A percentile compares a stretch with the other conserved stretches of the same genome.
Conservation (phyloP, 306 rosid species). For the Acmispon strigosus region DNA sequence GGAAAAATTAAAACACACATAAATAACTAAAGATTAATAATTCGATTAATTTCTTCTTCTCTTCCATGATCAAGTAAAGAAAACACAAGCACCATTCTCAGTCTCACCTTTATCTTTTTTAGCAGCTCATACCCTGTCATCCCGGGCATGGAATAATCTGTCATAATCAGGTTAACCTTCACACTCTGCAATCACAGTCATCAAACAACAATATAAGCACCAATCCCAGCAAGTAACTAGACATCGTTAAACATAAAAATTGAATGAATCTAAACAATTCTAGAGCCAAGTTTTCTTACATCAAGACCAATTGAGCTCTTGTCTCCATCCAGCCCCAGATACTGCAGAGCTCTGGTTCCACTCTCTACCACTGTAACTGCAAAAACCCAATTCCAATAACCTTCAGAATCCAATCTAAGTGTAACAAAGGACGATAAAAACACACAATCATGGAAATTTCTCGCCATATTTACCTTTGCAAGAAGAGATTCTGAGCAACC, state of each 20-base stretch:
- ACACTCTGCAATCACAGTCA: constrained; percentile 46
- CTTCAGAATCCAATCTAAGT: constrained; percentile 20
- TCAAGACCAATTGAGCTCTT: constrained; percentile 50
- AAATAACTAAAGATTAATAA: not conserved
- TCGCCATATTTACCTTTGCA: constrained; percentile 54
- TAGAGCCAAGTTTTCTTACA: constrained; percentile 40
- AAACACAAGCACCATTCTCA: constrained; percentile 2
- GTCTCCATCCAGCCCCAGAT: constrained; percentile 86
- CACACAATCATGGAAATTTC: not conserved
- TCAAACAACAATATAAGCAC: constrained; percentile 25
- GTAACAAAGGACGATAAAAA: not conserved
- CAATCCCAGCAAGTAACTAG: not conserved
- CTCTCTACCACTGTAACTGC: constrained; percentile 91
- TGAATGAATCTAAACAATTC: not conserved
- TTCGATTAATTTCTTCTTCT: not conserved
- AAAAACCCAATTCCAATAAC: constrained; percentile 17
- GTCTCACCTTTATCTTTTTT: constrained; percentile 85
- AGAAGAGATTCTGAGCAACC: constrained; percentile 69
- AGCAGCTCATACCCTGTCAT: constrained; percentile 94
- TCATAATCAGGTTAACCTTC: constrained; percentile 89
- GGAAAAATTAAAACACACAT: not conserved
- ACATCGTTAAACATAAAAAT: not conserved
- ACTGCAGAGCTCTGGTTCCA: constrained; percentile 87
- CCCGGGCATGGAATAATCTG: constrained; percentile 99
- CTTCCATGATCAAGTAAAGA: not conserved